Percentiles rank a stretch among this genome's conserved stretches.
phyloP scores from a whole-genome alignment of 2,329 filamentous ascomycete genomes.

The Penicillium sp. region DNA sequence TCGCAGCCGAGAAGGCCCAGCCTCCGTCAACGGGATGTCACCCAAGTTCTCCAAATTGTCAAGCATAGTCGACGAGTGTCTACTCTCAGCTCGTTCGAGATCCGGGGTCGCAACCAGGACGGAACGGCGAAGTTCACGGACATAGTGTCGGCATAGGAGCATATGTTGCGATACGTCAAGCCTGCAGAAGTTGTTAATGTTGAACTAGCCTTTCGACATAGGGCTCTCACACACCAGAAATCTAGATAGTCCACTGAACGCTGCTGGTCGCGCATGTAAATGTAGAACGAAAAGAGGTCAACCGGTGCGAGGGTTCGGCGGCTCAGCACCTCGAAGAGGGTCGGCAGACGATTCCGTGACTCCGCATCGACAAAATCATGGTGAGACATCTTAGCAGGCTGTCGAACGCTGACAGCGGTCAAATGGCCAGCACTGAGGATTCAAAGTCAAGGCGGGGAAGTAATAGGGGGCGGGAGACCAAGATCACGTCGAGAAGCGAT shows the following conservation, averaged over 20 bases:
- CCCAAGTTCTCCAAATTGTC: constrained; percentile 68
- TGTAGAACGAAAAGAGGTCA: constrained; percentile 98
- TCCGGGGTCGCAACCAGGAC: constrained; percentile 92
- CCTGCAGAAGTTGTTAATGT: constrained; percentile 51
- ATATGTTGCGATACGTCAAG: constrained; percentile 99
- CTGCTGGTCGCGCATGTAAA: constrained; percentile 99
- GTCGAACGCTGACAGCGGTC: constrained; percentile 3
- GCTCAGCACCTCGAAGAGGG: constrained; percentile 91
- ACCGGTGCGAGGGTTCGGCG: constrained; percentile 91
- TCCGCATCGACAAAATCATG: constrained; percentile 38
- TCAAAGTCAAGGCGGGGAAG: constrained; percentile 16
- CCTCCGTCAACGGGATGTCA: constrained; percentile 50
- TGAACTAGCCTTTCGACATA: neutral
- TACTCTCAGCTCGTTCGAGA: constrained; percentile 73
- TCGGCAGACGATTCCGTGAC: constrained; percentile 79
- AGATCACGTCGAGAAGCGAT: constrained; percentile 9
- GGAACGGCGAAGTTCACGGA: constrained; percentile 87
- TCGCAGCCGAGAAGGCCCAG: constrained; percentile 55
- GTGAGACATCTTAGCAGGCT: constrained; percentile 28
- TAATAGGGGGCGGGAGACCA: constrained; percentile 21
- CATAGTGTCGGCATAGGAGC: constrained; percentile 92
- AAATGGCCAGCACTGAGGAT: constrained; percentile 17
- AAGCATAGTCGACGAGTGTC: constrained; percentile 76
- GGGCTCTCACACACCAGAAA: constrained; percentile 71
- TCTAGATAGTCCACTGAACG: constrained; percentile 96